Evolutionary conservation across 495 filamentous ascomycete genomes (phyloP).

Genomic region (Aspergillus conjunctus): DNA sequence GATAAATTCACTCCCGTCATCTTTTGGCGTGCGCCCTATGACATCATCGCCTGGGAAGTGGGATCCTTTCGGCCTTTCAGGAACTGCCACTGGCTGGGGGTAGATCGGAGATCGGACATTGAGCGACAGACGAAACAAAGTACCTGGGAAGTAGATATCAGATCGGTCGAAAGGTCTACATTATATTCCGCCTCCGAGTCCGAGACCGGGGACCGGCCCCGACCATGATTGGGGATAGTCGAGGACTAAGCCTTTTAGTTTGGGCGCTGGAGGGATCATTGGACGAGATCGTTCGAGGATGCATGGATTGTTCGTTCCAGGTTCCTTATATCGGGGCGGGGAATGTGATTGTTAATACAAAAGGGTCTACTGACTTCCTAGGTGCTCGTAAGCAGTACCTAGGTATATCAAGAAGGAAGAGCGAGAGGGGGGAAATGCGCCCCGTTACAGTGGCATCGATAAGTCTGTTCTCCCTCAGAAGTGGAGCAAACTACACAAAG

Average conservation of each 20-base stretch:
- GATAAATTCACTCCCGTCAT: constrained; percentile 6
- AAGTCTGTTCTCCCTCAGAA: neutral
- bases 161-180: neutral
- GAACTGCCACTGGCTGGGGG: no score
- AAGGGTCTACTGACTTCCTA: no score
- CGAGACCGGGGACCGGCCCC: neutral
- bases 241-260: constrained; percentile 7
- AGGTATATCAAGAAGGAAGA: neutral
- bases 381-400: no score
- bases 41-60: neutral
- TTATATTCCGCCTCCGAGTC: neutral
- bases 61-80: neutral
- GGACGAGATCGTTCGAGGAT: neutral
- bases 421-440: no score
- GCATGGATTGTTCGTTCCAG: neutral
- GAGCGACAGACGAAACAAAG: neutral
- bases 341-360: neutral
- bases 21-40: neutral
- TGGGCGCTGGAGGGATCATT: neutral
- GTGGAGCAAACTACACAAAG: neutral
- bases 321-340: neutral
- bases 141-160: no score
- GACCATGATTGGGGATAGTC: neutral
- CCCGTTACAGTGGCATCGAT: no score
- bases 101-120: neutral